Base-by-base conservation (phyloP, 768 basidiomycete genomes). In the Tylopilus intermedius region DNA sequence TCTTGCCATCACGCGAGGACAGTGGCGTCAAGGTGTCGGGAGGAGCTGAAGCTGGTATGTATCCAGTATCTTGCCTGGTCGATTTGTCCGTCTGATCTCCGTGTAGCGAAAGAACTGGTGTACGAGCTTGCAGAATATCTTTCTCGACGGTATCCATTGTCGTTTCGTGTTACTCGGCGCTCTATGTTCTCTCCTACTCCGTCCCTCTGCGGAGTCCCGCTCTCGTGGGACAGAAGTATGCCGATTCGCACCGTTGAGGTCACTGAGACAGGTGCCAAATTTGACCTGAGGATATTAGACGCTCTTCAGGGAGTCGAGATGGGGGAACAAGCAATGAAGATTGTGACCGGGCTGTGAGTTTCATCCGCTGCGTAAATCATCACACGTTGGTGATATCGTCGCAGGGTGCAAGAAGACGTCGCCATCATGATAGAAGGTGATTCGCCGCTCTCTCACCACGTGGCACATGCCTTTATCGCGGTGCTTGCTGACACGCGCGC, bases 111-210 rank as follows among this genome's bases (percentile, higher is more conserved):
- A 42, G 86, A 88, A 64, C 72, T 86, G 24, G 78, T 84, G 15
- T 80, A 87, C 54, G 85, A 88, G 61, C 67, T 88, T 37, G 75
- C 81, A 2, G 84, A 86, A 59, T 88, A 83, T 61, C 75, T 89
- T 47, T 75, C 77, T 21, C 72, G 75, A 46, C 77, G 85, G 42
- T 84, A 86, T 60, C 85, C 86, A 5, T 62, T 63, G 32, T 75
- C 79, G 8, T 88, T 83, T 62, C 61, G 66, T 6, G 74, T 83
- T 26, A 70, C 65, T 9, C 79, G 85, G 38, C 54, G 61, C 29
- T 49, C 49, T 3, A 5, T 5, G 5, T 18, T 37, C 1, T 41
- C 37, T 2, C 38, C 35, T 29, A 14, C 55, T 30, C 64, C 67
- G 18, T 58, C 58, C 2, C 54, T 61, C 48, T 49, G 63, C 27